Base-by-base conservation (phyloP, 148 eudicot genomes). In the Euryodendron excelsum region DNA sequence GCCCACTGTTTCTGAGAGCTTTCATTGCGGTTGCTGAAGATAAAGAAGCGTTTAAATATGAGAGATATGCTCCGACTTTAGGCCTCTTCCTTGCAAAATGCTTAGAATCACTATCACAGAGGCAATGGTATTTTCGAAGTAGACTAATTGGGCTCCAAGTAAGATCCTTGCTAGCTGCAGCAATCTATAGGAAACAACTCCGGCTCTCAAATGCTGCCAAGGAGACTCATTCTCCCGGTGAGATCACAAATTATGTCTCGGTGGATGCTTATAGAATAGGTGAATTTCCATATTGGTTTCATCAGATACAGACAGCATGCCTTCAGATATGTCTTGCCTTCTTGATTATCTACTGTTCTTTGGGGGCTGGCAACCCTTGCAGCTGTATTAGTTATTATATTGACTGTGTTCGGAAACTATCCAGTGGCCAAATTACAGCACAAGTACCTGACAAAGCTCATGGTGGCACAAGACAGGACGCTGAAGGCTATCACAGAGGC, bases 211-310 rank as follows among this genome's bases (percentile, higher is more conserved):
- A 80, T 59, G 79, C 76, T 41, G 83, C 94, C 5, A 87, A 83
- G 56, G 64, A 20, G 34, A 70, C 28, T 30, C 88, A 89, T 65
- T 83, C 88, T 31, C 73, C 89, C 0, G 90, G 91, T 5, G 86
- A 91, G 78, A 83, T 91, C 15, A 81, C 87, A 6, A 91, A 85
- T 59, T 87, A 83, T 80, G 86, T 81, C 34, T 86, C 87, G 0
- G 86, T 89, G 25, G 94, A 91, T 82, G 86, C 90, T 61, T 85
- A 84, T 69, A 86, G 86, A 73, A 85, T 86, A 17, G 92, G 92
- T 2, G 94, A 91, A 77, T 88, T 87, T 23, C 89, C 92, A 2
- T 86, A 64, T 70, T 89, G 88, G 88, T 83, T 89, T 76, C 94
- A 89, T 75, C 88, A 89, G 44, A 85, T 81, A 27, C 89, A 92